Percentiles rank a stretch among this genome's conserved stretches.
Conservation (phyloP, 179 eudicot genomes). For the Silene vulgaris region DNA sequence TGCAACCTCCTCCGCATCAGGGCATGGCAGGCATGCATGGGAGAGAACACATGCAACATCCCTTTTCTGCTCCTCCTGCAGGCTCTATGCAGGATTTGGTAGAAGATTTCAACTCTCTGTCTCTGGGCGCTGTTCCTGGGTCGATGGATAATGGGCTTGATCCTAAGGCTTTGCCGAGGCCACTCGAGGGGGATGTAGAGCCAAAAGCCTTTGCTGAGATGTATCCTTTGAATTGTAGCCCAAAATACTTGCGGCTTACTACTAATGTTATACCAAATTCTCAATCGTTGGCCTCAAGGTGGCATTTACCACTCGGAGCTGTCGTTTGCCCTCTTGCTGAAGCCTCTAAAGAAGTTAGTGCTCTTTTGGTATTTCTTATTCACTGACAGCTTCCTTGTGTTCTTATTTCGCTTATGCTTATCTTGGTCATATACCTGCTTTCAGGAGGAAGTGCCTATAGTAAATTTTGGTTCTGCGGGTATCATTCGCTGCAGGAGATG, state of each 20-base stretch:
- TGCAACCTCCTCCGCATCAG: slow-evolving; percentile 40
- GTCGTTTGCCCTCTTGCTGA: slow-evolving; percentile 95
- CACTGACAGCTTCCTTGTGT: neutral
- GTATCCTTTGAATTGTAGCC: slow-evolving; percentile 72
- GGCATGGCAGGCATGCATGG: slow-evolving; percentile 36
- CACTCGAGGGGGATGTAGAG: slow-evolving; percentile 77
- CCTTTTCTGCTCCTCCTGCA: slow-evolving; percentile 42
- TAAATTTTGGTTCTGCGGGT: slow-evolving; percentile 74
- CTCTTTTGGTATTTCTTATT: slow-evolving; percentile 15
- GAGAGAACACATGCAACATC: slow-evolving; percentile 45
- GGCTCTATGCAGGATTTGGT: slow-evolving; percentile 52
- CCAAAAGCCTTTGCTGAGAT: slow-evolving; percentile 47
- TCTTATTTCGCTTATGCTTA: slow-evolving; percentile 17
- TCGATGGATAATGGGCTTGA: slow-evolving; percentile 82
- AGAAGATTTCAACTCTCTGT: slow-evolving; percentile 76
- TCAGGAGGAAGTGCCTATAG: slow-evolving; percentile 93
- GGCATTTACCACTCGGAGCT: slow-evolving; percentile 98
- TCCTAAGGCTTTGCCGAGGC: slow-evolving; percentile 69
- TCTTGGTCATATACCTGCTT: slow-evolving; percentile 14
- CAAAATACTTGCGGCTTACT: slow-evolving; percentile 69
- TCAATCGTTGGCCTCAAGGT: slow-evolving; percentile 84
- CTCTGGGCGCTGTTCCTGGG: slow-evolving; percentile 70
- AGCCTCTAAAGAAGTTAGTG: slow-evolving; percentile 78
- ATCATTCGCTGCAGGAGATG: slow-evolving; percentile 96
- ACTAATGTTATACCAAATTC: slow-evolving; percentile 81